Evolutionary conservation across 768 basidiomycete genomes (phyloP).

Genomic region (Flagelloscypha sp.): DNA sequence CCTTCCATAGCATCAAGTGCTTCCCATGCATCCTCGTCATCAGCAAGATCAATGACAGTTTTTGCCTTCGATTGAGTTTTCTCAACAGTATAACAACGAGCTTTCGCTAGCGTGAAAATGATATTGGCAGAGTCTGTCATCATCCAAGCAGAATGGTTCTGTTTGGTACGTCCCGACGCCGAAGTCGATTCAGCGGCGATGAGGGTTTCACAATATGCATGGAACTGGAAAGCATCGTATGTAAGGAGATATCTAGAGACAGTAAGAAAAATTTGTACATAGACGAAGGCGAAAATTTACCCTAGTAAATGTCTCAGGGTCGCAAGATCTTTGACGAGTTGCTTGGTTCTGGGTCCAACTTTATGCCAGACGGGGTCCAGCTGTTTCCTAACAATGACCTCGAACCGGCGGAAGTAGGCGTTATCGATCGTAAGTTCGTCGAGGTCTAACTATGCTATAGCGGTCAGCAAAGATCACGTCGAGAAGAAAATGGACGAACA

Average conservation of each 20-base stretch:
- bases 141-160: constrained; percentile 82
- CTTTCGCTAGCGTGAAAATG: constrained; percentile 74
- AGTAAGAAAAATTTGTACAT: neutral
- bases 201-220: constrained; percentile 85
- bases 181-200: constrained; percentile 51
- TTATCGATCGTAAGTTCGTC: constrained; percentile 91
- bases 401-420: constrained; percentile 91
- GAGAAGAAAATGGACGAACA: constrained; percentile 22
- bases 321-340: constrained; percentile 82
- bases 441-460: constrained; percentile 66
- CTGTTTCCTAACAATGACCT: constrained; percentile 77
- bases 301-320: constrained; percentile 74
- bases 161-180: constrained; percentile 42
- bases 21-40: constrained; percentile 69
- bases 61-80: constrained; percentile 15
- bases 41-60: constrained; percentile 34
- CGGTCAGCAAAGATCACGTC: neutral
- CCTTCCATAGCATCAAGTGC: constrained; percentile 58
- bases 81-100: constrained; percentile 64
- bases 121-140: constrained; percentile 85
- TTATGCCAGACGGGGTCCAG: constrained; percentile 96
- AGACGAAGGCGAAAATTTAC: constrained; percentile 33
- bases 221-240: constrained; percentile 87
- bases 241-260: constrained; percentile 69
- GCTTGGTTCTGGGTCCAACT: constrained; percentile 86